These are phyloP conservation scores for Neurospora sp. DNA, from an alignment of 495 filamentous ascomycete genomes.

Conservation along the genomic window DNA sequence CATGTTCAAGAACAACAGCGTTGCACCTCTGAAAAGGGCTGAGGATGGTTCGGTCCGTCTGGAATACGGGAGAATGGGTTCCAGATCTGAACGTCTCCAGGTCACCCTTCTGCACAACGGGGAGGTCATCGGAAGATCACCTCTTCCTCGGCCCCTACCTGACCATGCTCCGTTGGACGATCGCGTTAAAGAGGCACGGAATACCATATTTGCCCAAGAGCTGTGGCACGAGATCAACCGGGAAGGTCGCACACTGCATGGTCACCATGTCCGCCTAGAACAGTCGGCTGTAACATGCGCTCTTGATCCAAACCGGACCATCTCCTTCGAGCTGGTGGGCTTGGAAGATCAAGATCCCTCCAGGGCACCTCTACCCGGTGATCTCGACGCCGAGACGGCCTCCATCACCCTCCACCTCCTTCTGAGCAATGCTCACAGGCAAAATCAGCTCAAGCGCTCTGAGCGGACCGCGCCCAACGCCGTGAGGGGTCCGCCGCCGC, in stretches of 20 bases:
- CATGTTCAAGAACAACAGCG: constrained; percentile 65
- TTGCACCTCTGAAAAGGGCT: constrained; percentile 64
- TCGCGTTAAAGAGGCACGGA: constrained; percentile 67
- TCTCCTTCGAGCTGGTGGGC: constrained; percentile 48
- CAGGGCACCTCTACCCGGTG: constrained; percentile 14
- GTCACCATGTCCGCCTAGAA: constrained; percentile 52
- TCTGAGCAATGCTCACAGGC: constrained; percentile 57
- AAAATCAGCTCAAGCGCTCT: constrained; percentile 41
- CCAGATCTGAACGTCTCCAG: constrained; percentile 51
- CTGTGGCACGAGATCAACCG: constrained; percentile 84
- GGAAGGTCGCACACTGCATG: constrained; percentile 61
- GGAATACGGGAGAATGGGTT: constrained; percentile 52
- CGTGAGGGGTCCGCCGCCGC: constrained; percentile 33
- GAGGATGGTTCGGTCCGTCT: constrained; percentile 65
- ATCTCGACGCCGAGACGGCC: constrained; percentile 46
- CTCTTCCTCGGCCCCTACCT: constrained; percentile 27
- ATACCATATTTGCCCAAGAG: constrained; percentile 86
- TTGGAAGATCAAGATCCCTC: constrained; percentile 23
- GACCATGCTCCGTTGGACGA: constrained; percentile 41
- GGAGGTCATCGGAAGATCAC: constrained; percentile 42
- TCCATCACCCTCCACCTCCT: constrained; percentile 52
- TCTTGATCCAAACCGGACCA: constrained; percentile 23
- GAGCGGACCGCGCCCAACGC: constrained; percentile 1
- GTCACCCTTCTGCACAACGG: constrained; percentile 43
- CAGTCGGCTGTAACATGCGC: constrained; percentile 49